Base-by-base conservation (phyloP, 2,329 filamentous ascomycete species). In the Graphiopsis chlorocephala region DNA sequence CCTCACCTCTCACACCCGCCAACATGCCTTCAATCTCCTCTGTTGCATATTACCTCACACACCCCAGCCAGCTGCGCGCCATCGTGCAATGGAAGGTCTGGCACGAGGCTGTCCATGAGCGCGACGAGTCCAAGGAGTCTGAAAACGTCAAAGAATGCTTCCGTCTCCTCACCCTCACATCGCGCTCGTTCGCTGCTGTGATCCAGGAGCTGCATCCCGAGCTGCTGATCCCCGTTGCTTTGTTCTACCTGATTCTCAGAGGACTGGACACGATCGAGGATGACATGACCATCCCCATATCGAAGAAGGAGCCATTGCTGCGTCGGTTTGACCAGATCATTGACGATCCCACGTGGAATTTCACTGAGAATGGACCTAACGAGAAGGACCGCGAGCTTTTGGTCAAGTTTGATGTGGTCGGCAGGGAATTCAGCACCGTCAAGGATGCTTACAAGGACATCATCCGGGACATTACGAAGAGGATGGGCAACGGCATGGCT, bases 401-500 rank as follows among this genome's bases (percentile, higher is more conserved):
- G 65, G 92, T 97, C 68, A 89, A 97, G 79, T 99, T 99, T 76
- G 88, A 97, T 77, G 86, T 90, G 64, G 88, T 99, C 68, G 85
- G 97, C 69, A 82, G 85, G 65, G 94, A 99, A 83, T 91, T 94
- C 78, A 92, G 91, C 82, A 90, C 91, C 79, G 83, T 97, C 78
- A 96, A 97, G 82, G 86, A 88, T 57, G 86, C 86, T 64, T 98
- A 99, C 81, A 86, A 85, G 77, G 86, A 84, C 7, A 93, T 98
- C 75, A 95, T 99, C 79, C 89, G 90, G 79, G 94, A 98, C 72
- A 97, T 98, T 75, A 92, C 93, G 33, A 83, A 88, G 74, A 91
- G 92, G 80, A 99, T 99, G 95, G 94, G 93, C 68, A 93, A 98
- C 74, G 95, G 95, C 71, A 99, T 99, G 95, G 95, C 95, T 29